Evolutionary conservation across 176 grass and related monocot species (phyloP).

Genomic region (Avena atlantica): DNA sequence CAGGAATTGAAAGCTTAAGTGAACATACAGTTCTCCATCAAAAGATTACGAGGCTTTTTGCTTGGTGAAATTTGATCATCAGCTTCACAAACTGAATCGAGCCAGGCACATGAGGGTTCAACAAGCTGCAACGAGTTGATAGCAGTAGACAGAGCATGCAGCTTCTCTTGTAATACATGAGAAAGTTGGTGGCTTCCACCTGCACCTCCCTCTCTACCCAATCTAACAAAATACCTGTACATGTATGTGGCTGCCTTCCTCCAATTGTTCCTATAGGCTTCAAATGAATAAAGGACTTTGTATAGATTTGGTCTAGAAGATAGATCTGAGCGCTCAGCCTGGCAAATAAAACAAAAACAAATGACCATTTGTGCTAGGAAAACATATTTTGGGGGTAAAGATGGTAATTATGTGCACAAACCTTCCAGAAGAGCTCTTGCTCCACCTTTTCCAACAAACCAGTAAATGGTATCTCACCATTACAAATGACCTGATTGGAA

Average conservation of each 20-base stretch:
- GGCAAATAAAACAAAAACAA: conserved; percentile 19
- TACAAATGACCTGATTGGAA: conserved; percentile 75
- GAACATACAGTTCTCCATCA: conserved; percentile 74
- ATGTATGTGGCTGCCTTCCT: conserved; percentile 93
- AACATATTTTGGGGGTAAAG: conserved; percentile 20
- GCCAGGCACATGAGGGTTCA: conserved; percentile 86
- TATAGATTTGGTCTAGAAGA: conserved; percentile 83
- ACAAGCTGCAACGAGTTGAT: conserved; percentile 96
- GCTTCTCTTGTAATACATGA: conserved; percentile 73
- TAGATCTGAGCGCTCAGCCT: conserved; percentile 95
- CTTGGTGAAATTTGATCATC: conserved; percentile 66
- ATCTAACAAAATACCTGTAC: conserved; percentile 86
- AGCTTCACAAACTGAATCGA: conserved; percentile 64
- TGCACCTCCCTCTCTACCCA: conserved; percentile 77
- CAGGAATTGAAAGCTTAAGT: conserved; percentile 32
- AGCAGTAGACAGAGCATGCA: conserved; percentile 82
- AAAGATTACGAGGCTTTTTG: conserved; percentile 78
- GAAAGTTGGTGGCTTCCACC: conserved; percentile 54
- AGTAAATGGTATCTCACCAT: conserved; percentile 88
- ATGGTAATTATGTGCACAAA: conserved; percentile 30
- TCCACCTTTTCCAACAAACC: conserved; percentile 91
- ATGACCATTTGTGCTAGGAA: conserved; percentile 8
- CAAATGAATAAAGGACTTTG: conserved; percentile 97
- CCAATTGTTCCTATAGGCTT: conserved; percentile 88
- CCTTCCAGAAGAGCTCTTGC: conserved; percentile 96